Percentiles rank a stretch among this genome's conserved stretches.
phyloP scores from a whole-genome alignment of 208 protist genomes.

The Phytomonas serpens region DNA sequence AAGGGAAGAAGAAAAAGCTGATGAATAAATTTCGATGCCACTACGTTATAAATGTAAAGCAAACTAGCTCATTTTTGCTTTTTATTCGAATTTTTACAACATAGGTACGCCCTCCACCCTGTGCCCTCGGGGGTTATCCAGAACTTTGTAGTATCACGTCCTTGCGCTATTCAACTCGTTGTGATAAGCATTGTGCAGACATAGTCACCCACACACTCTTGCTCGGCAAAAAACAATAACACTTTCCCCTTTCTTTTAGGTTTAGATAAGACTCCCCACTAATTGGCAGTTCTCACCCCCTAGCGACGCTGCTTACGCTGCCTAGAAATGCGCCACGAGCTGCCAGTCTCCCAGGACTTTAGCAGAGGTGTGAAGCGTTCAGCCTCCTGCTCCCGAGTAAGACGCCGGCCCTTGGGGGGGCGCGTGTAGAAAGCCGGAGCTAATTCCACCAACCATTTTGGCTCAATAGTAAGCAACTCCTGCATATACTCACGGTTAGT shows the following conservation, averaged over 20 bases:
- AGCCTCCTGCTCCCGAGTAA: conserved; percentile 73
- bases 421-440: conserved; percentile 91
- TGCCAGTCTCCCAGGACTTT: conserved; percentile 82
- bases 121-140: not conserved
- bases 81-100: not conserved
- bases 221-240: conserved; percentile 1
- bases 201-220: not conserved
- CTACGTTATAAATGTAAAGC: not conserved
- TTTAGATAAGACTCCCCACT: not conserved
- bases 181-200: not conserved
- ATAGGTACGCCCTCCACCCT: not conserved
- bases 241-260: conserved; percentile 12
- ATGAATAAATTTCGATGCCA: not conserved
- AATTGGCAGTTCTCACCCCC: not conserved
- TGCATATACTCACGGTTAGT: conserved; percentile 98
- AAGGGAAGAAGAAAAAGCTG: not conserved
- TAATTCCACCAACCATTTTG: conserved; percentile 92
- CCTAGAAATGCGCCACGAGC: conserved; percentile 83
- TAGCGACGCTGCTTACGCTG: conserved; percentile 43
- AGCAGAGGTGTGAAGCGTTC: conserved; percentile 81
- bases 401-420: conserved; percentile 45
- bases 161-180: not conserved
- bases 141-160: not conserved
- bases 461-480: conserved; percentile 89
- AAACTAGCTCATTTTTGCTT: not conserved